Evolutionary conservation across 352 stramenopile genomes (phyloP).

Genomic region (Phytophthora pisi): DNA sequence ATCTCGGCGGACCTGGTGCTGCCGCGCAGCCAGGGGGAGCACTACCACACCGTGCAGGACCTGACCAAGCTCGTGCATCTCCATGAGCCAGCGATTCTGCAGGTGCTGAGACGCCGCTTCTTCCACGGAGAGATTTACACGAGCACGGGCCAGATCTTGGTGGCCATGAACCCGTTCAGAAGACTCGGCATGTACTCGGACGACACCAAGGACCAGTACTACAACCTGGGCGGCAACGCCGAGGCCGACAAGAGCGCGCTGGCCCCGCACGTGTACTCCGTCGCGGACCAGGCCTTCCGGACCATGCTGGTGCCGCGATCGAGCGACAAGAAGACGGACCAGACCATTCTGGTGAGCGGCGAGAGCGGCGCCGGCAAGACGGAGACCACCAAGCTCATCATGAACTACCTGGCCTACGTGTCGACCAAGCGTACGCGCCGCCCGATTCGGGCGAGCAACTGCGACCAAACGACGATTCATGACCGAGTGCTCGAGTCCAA

Average conservation of each 20-base stretch:
- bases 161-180: constrained; percentile 87
- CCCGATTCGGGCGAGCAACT: constrained; percentile 28
- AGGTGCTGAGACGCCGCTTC: constrained; percentile 84
- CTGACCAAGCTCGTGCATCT: constrained; percentile 92
- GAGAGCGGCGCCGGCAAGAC: constrained; percentile 97
- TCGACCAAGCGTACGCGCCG: constrained; percentile 52
- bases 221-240: constrained; percentile 54
- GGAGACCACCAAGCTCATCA: constrained; percentile 97
- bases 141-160: constrained; percentile 83
- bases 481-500: constrained; percentile 95
- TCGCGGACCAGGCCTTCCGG: constrained; percentile 84
- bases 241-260: constrained; percentile 61
- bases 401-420: constrained; percentile 94
- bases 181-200: constrained; percentile 75
- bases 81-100: constrained; percentile 91
- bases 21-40: constrained; percentile 59
- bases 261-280: constrained; percentile 86
- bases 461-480: constrained; percentile 65
- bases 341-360: constrained; percentile 96
- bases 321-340: constrained; percentile 63
- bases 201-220: constrained; percentile 73
- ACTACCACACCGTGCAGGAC: constrained; percentile 82
- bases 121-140: constrained; percentile 91
- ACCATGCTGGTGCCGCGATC: constrained; percentile 72
- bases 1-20: constrained; percentile 55